Base-by-base conservation (phyloP, 257 asterid genomes). In the Misopates orontium region DNA sequence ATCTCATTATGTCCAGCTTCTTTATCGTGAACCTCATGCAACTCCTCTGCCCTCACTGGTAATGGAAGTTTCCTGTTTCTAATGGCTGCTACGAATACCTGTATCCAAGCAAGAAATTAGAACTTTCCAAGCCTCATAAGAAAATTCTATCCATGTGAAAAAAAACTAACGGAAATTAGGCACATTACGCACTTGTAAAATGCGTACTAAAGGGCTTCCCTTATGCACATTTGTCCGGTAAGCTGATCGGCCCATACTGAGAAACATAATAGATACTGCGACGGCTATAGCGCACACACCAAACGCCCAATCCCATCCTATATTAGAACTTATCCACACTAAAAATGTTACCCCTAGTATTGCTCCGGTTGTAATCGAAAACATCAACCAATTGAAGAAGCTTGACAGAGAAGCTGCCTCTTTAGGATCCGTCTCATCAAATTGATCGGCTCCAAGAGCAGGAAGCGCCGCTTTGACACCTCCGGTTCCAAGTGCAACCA, bases 221-320 rank as follows among this genome's bases (percentile, higher is more conserved):
- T 67, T 75, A 4, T 91, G 89, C 40, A 62, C 71, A 32, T 90
- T 87, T 61, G 64, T 74, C 12, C 83, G 76, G 21, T 80, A 89
- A 45, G 50, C 19, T 3, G 90, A 80, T 22, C 60, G 82, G 39
- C 94, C 95, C 84, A 85, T 63, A 54, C 60, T 36, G 11, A 90
- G 79, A 53, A 80, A 82, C 63, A 82, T 1, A 24, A 90, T 44
- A n/a, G 83, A 74, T 25, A 75, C 25, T 0, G 64, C 71, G 12
- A 83, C 77, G 60, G 90, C 87, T 19, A 83, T 14, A 17, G 85
- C 71, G 42, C 89, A 87, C 39, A 85, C 72, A 17, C 84, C 84
- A 40, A 90, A 90, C 2, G 89, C 72, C 95, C 95, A 87, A 74
- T 82, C 94, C 95, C 94, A 87, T 7, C 97, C 95, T 11, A 56